phyloP scores from a whole-genome alignment of 2,329 filamentous ascomycete genomes.

The Xylaria polymorpha region DNA sequence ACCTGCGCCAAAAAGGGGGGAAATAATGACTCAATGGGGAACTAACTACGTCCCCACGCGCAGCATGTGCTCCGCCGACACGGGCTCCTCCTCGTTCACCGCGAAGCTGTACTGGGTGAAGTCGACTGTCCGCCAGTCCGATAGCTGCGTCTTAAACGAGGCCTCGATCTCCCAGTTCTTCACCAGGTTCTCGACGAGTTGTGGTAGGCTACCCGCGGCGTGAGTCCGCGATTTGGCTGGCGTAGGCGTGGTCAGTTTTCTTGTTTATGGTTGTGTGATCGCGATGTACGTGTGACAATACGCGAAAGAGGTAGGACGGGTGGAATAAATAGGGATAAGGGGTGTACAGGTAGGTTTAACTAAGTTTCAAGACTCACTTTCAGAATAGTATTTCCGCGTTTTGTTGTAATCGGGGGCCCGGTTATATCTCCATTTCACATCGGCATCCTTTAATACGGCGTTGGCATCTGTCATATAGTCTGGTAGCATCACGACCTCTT shows the following conservation, averaged over 20 bases:
- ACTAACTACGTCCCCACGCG: constrained; percentile 75
- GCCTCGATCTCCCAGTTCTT: constrained; percentile 81
- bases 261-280: background rate
- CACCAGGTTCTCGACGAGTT: constrained; percentile 74
- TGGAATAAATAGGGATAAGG: too few species aligned
- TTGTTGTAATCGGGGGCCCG: constrained; percentile 72
- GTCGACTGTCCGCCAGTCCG: constrained; percentile 75
- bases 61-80: constrained; percentile 72
- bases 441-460: constrained; percentile 54
- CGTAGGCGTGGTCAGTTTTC: background rate
- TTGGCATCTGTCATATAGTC: constrained; percentile 44
- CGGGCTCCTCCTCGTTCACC: constrained; percentile 69
- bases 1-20: too few species aligned
- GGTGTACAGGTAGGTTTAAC: background rate
- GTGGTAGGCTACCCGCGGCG: constrained; percentile 64
- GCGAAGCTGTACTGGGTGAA: constrained; percentile 69
- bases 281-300: background rate
- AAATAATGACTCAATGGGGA: too few species aligned
- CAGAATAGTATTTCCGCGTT: constrained; percentile 67
- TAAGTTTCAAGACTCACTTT: constrained; percentile 61
- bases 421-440: constrained; percentile 70
- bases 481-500: constrained; percentile 22
- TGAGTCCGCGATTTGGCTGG: constrained; percentile 69
- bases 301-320: background rate
- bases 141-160: constrained; percentile 71